A percentile compares a stretch with the other conserved stretches of the same genome.
Evolutionary conservation across 768 basidiomycete genomes (phyloP).

Genomic region (Lanmaoa rubissima): DNA sequence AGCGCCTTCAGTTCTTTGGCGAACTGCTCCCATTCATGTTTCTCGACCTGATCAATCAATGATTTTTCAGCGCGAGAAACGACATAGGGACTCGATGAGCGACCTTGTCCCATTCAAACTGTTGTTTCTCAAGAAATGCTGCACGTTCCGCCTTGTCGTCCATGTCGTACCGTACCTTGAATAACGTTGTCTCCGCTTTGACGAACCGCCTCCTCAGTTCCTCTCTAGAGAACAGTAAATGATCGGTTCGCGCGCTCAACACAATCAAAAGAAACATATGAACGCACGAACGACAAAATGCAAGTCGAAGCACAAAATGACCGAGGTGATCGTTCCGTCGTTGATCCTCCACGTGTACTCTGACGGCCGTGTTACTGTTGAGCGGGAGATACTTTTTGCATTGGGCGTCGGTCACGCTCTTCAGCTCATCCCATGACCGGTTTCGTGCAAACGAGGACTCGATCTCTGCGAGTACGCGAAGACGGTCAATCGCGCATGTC

Average conservation of each 20-base stretch:
- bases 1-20: conserved; percentile 48
- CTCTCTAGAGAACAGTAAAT: conserved; percentile 51
- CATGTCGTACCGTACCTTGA: conserved; percentile 74
- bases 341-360: conserved; percentile 53
- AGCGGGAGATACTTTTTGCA: conserved; percentile 78
- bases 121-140: conserved; percentile 52
- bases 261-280: neutral
- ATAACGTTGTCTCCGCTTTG: conserved; percentile 84
- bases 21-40: conserved; percentile 52
- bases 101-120: conserved; percentile 67
- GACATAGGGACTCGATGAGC: conserved; percentile 12
- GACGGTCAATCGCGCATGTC: conserved; percentile 79
- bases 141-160: conserved; percentile 57
- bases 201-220: conserved; percentile 87
- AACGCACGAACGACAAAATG: conserved; percentile 94
- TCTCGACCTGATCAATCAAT: conserved; percentile 45
- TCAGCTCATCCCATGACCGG: conserved; percentile 75
- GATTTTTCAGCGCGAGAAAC: conserved; percentile 2
- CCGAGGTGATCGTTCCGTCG: conserved; percentile 83
- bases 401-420: conserved; percentile 56
- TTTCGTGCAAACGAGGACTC: conserved; percentile 87
- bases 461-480: conserved; percentile 87
- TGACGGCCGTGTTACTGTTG: conserved; percentile 50
- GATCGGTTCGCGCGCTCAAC: neutral
- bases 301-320: conserved; percentile 90